phyloP scores from a whole-genome alignment of 768 basidiomycete species.

The Dictyophora rubrovolvata region DNA sequence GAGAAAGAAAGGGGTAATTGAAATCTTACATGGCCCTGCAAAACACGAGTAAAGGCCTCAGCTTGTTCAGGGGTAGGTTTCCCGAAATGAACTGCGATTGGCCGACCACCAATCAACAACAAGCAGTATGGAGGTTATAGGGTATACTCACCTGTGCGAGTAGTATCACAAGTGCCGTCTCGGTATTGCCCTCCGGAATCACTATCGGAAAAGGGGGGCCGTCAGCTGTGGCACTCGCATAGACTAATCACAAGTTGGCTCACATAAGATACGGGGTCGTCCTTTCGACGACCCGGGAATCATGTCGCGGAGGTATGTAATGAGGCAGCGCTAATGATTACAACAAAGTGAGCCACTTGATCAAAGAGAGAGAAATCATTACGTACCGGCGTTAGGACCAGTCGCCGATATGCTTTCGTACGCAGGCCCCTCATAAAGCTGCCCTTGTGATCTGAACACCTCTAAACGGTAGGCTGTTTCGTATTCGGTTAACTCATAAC shows the following conservation, averaged over 20 bases:
- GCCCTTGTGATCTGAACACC: conserved; percentile 59
- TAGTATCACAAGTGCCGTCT: conserved; percentile 69
- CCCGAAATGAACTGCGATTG: conserved; percentile 74
- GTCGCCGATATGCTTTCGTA: conserved; percentile 86
- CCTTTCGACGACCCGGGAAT: conserved; percentile 63
- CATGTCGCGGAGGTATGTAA: conserved; percentile 66
- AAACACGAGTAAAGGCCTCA: conserved; percentile 87
- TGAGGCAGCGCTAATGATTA: conserved; percentile 66
- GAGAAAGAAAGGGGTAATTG: conserved; percentile 11
- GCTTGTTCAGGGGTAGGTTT: conserved; percentile 77
- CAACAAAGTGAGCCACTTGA: conserved; percentile 1
- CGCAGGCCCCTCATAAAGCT: conserved; percentile 74
- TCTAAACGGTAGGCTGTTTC: conserved; percentile 81
- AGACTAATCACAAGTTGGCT: conserved; percentile 16
- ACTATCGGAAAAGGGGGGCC: conserved; percentile 28
- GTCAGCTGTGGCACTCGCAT: not conserved
- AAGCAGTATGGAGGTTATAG: not conserved
- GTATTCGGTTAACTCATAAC: conserved; percentile 83
- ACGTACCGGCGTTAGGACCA: conserved; percentile 73
- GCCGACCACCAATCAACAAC: conserved; percentile 64
- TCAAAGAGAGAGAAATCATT: not conserved
- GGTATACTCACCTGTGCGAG: conserved; percentile 21
- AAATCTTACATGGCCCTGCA: conserved; percentile 85
- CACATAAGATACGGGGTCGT: conserved; percentile 85
- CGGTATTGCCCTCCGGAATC: conserved; percentile 87